Conservation (phyloP, 495 filamentous ascomycete genomes). For the Geoglossum glabrum region DNA sequence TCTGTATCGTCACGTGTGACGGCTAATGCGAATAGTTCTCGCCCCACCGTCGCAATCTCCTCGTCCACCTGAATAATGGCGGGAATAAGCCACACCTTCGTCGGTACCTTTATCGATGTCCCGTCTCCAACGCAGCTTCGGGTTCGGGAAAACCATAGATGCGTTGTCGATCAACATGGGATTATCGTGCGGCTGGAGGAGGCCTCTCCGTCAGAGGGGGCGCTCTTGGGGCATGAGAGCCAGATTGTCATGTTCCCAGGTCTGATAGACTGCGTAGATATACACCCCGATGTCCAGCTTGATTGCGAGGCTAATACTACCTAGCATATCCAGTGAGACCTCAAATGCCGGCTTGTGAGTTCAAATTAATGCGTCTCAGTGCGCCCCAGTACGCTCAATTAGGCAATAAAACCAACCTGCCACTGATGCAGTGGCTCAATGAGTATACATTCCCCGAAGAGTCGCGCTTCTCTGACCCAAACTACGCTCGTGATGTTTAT, state of each 20-base stretch:
- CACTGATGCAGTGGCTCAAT: slow-evolving; percentile 38
- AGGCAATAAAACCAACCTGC: slow-evolving; percentile 35
- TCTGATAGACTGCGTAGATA: neutral
- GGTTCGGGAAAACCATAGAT: neutral
- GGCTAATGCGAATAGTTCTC: no score
- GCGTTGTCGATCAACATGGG: neutral
- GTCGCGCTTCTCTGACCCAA: slow-evolving; percentile 30
- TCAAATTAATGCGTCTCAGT: slow-evolving; percentile 36
- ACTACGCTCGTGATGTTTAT: slow-evolving; percentile 33
- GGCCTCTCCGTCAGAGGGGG: neutral
- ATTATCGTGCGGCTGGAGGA: neutral
- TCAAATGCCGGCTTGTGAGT: slow-evolving; percentile 34
- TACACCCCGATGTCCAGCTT: neutral
- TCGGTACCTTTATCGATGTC: neutral
- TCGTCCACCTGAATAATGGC: no score
- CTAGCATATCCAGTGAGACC: neutral
- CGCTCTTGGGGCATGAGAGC: neutral
- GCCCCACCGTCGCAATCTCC: no score
- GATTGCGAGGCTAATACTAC: neutral
- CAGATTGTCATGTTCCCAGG: neutral
- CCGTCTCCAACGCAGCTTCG: neutral
- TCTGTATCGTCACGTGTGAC: no score
- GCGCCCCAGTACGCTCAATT: slow-evolving; percentile 44
- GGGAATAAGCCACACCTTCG: neutral
- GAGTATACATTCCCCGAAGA: slow-evolving; percentile 43